Conservation (phyloP, 2,329 filamentous ascomycete species). For the Colletotrichum sp. region DNA sequence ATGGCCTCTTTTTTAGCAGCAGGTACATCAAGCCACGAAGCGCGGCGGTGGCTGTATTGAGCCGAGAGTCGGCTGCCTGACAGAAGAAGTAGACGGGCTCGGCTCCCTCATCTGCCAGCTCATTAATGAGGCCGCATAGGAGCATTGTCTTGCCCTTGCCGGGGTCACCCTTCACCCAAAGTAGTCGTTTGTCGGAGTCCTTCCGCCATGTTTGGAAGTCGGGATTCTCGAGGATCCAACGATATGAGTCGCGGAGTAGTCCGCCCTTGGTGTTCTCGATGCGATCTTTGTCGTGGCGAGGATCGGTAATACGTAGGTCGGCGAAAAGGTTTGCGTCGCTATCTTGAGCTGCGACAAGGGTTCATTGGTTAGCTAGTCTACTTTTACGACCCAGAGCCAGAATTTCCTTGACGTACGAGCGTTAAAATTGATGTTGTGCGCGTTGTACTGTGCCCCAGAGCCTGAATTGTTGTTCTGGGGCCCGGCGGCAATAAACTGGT, state of each 20-base stretch:
- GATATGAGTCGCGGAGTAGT: constrained; percentile 34
- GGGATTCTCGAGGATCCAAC: constrained; percentile 37
- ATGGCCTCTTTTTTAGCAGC: constrained; percentile 29
- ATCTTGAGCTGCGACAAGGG: background rate
- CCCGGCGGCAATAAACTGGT: background rate
- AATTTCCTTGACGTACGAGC: rapidly evolving
- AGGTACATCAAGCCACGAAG: constrained; percentile 48
- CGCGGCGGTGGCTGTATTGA: constrained; percentile 44
- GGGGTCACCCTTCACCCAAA: constrained; percentile 43
- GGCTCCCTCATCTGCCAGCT: constrained; percentile 26
- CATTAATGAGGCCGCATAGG: constrained; percentile 41
- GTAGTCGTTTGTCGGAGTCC: constrained; percentile 23
- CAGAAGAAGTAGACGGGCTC: constrained; percentile 44
- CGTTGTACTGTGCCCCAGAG: background rate
- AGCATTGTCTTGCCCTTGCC: constrained; percentile 52
- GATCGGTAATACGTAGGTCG: constrained; percentile 28
- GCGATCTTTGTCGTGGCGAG: constrained; percentile 35
- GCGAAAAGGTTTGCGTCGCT: background rate
- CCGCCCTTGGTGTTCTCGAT: constrained; percentile 40
- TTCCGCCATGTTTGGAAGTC: constrained; percentile 31
- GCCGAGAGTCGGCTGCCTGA: constrained; percentile 37
- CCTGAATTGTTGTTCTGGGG: background rate
- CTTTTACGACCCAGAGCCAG: rapidly evolving
- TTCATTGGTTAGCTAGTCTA: background rate
- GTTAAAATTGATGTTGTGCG: background rate